Percentiles rank a stretch among this genome's conserved stretches.
Conservation (phyloP, 441 rosid species). For the Croton laevigatus region DNA sequence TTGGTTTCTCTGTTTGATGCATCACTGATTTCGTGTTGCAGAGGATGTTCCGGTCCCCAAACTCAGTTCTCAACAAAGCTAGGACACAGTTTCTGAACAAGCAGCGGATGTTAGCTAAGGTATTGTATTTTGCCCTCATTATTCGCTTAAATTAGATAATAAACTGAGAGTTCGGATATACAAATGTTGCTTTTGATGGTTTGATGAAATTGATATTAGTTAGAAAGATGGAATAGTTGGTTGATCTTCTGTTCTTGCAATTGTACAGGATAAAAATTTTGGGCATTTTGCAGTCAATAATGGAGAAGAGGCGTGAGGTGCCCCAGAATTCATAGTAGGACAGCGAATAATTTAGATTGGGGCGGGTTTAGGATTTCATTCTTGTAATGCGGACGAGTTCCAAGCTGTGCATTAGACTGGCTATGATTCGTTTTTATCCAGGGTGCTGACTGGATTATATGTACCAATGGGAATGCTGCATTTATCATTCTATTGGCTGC, state of each 20-base stretch:
- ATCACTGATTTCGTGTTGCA: constrained; percentile 25
- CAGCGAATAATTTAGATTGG: too few species aligned
- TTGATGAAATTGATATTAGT: background rate
- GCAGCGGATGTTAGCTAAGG: constrained; percentile 81
- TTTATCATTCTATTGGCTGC: background rate
- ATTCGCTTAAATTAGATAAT: background rate
- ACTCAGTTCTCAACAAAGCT: constrained; percentile 74
- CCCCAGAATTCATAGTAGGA: background rate
- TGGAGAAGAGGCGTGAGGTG: constrained; percentile 22
- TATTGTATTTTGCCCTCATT: constrained; percentile 4
- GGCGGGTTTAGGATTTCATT: background rate
- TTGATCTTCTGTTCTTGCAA: background rate
- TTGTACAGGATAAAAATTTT: constrained; percentile 40
- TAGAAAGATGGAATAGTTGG: background rate
- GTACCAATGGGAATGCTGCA: background rate
- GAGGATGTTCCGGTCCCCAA: constrained; percentile 66
- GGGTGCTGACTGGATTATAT: background rate
- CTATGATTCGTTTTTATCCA: background rate
- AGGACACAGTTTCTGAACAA: constrained; percentile 77
- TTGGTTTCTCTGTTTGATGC: background rate
- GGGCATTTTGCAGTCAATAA: constrained; percentile 41
- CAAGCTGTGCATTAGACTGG: too few species aligned
- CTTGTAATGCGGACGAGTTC: background rate
- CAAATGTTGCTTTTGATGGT: background rate
- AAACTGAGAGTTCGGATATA: background rate